phyloP scores from a whole-genome alignment of 1,139 yeast genomes.

The Yamadazyma conglobata region DNA sequence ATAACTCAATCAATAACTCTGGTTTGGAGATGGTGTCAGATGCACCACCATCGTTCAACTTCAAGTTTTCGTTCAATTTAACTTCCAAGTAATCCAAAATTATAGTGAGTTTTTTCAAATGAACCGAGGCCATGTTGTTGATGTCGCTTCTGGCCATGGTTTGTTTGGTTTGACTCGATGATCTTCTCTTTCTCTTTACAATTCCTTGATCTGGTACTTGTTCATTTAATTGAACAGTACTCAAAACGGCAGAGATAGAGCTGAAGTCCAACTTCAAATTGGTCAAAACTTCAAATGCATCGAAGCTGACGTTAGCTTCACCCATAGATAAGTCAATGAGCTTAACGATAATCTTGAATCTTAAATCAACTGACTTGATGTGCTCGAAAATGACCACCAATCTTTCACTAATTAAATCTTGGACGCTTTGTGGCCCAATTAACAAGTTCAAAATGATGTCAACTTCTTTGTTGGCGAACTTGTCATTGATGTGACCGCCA shows the following conservation, averaged over 20 bases:
- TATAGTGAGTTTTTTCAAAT: conserved; percentile 73
- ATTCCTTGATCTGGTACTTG: conserved; percentile 47
- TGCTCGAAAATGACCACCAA: conserved; percentile 51
- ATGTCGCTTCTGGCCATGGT: conserved; percentile 72
- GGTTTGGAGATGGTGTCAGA: conserved; percentile 33
- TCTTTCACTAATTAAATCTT: conserved; percentile 53
- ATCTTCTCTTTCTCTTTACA: conserved; percentile 74
- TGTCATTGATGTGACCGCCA: conserved; percentile 26
- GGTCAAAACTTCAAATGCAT: conserved; percentile 53
- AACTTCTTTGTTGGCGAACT: conserved; percentile 43
- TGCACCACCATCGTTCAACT: conserved; percentile 5
- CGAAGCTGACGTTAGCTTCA: conserved; percentile 36
- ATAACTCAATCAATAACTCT: conserved; percentile 53
- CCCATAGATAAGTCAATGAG: conserved; percentile 55
- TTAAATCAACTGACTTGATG: conserved; percentile 52
- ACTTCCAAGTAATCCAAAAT: conserved; percentile 75
- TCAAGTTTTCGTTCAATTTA: conserved; percentile 24
- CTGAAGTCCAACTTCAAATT: conserved; percentile 43
- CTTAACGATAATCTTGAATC: conserved; percentile 53
- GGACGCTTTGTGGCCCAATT: conserved; percentile 38
- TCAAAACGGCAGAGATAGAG: conserved; percentile 47
- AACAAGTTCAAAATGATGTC: conserved; percentile 54
- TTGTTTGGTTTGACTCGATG: conserved; percentile 70
- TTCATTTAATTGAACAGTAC: conserved; percentile 45
- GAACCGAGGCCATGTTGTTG: conserved; percentile 70